phyloP scores from a whole-genome alignment of 164 flowering plant genomes.

The Magnolia kwangsiensis region DNA sequence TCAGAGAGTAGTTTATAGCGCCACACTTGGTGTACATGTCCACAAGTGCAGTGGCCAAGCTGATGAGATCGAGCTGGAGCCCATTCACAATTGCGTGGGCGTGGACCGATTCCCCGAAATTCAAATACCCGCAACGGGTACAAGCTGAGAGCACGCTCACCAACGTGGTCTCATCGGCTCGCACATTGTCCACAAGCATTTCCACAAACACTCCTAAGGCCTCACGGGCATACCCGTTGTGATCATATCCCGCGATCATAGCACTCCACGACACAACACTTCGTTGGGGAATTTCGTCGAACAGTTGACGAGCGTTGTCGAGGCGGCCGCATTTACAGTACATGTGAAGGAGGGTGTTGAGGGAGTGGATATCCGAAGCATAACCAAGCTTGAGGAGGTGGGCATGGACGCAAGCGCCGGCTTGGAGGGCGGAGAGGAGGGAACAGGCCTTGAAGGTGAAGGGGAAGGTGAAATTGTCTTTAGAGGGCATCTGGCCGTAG shows the following conservation, averaged over 20 bases:
- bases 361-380: not conserved
- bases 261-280: slow-evolving; percentile 4
- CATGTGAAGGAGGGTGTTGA: slow-evolving; percentile 4
- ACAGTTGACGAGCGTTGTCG: not conserved
- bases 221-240: not conserved
- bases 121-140: not conserved
- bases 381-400: slow-evolving; percentile 6
- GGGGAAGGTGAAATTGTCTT: slow-evolving; percentile 7
- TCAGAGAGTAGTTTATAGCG: slow-evolving; percentile 9
- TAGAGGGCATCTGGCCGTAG: not conserved
- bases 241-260: slow-evolving; percentile 3
- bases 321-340: not conserved
- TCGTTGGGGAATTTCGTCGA: not conserved
- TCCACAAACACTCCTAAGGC: not conserved
- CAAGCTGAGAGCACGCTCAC: slow-evolving; percentile 3
- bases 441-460: slow-evolving; percentile 9
- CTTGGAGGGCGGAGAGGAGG: slow-evolving; percentile 4
- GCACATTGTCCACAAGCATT: not conserved
- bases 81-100: slow-evolving; percentile 2
- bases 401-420: slow-evolving; percentile 2
- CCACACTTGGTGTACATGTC: slow-evolving; percentile 10
- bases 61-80: not conserved
- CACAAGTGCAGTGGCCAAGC: not conserved
- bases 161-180: not conserved
- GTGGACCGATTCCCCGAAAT: not conserved